Evolutionary conservation across 2,329 filamentous ascomycete species (phyloP).

Genomic region (Pestalotiopsis sp.): DNA sequence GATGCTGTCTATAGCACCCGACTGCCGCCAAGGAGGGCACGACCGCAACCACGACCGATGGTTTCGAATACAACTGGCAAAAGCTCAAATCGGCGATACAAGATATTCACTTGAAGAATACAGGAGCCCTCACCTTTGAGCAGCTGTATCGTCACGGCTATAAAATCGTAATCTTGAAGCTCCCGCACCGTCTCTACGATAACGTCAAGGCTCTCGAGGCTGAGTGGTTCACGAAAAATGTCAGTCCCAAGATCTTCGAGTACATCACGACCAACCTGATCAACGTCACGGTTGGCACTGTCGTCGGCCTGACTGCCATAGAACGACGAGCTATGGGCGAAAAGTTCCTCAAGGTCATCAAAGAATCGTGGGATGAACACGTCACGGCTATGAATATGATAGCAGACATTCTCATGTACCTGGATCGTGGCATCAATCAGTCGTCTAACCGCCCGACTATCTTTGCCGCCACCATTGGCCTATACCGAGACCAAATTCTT

Average conservation of each 20-base stretch:
- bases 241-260: slow-evolving; percentile 68
- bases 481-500: slow-evolving; percentile 87
- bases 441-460: slow-evolving; percentile 74
- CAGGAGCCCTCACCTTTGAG: slow-evolving; percentile 88
- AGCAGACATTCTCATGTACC: slow-evolving; percentile 95
- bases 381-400: slow-evolving; percentile 95
- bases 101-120: slow-evolving; percentile 91
- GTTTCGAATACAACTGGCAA: slow-evolving; percentile 86
- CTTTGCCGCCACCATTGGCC: slow-evolving; percentile 78
- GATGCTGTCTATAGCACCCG: neutral
- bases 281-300: slow-evolving; percentile 57
- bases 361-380: slow-evolving; percentile 83
- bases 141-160: slow-evolving; percentile 93
- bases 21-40: neutral
- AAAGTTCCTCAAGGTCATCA: slow-evolving; percentile 75
- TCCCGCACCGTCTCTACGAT: slow-evolving; percentile 79
- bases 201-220: slow-evolving; percentile 79
- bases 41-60: slow-evolving; percentile 41
- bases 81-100: slow-evolving; percentile 73
- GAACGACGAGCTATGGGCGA: slow-evolving; percentile 81
- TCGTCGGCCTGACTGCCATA: slow-evolving; percentile 63
- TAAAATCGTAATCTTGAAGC: slow-evolving; percentile 87
- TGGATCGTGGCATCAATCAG: slow-evolving; percentile 81
- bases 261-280: slow-evolving; percentile 71
- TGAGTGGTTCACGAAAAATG: slow-evolving; percentile 73